Conservation (phyloP, 2,329 filamentous ascomycete genomes). For the Fonsecaea multimorphosa region DNA sequence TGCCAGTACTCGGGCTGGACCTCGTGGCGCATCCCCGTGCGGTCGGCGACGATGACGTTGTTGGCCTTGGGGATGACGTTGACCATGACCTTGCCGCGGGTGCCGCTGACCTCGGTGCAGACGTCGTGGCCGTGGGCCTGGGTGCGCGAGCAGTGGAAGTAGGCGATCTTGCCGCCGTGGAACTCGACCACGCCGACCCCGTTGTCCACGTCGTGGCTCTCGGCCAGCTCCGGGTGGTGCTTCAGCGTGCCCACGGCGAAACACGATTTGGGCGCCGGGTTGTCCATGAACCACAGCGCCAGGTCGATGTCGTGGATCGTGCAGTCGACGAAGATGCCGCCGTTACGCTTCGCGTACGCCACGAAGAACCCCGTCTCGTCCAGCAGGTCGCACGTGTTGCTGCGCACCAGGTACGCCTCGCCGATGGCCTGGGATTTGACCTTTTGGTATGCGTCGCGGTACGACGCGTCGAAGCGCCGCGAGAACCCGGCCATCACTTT, state of each 20-base stretch:
- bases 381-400: conserved; percentile 70
- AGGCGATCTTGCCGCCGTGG: conserved; percentile 47
- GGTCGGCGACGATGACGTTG: conserved; percentile 45
- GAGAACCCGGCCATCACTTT: conserved; percentile 73
- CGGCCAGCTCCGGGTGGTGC: conserved; percentile 43
- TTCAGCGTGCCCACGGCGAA: conserved; percentile 44
- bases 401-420: conserved; percentile 64
- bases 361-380: conserved; percentile 72
- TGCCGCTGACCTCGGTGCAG: conserved; percentile 45
- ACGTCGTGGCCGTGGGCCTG: conserved; percentile 47
- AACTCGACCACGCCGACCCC: conserved; percentile 48
- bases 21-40: conserved; percentile 46
- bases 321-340: conserved; percentile 74
- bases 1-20: conserved; percentile 49
- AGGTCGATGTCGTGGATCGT: conserved; percentile 74
- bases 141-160: conserved; percentile 45
- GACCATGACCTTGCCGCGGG: conserved; percentile 45
- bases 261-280: conserved; percentile 43
- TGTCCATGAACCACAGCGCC: conserved; percentile 67
- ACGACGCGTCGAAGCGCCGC: conserved; percentile 69
- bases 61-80: conserved; percentile 39
- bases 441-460: conserved; percentile 65
- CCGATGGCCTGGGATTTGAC: conserved; percentile 64
- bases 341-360: conserved; percentile 68
- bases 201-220: conserved; percentile 47